phyloP scores from a whole-genome alignment of 345 rosid genomes.

The Eucalyptus erythrocorys region DNA sequence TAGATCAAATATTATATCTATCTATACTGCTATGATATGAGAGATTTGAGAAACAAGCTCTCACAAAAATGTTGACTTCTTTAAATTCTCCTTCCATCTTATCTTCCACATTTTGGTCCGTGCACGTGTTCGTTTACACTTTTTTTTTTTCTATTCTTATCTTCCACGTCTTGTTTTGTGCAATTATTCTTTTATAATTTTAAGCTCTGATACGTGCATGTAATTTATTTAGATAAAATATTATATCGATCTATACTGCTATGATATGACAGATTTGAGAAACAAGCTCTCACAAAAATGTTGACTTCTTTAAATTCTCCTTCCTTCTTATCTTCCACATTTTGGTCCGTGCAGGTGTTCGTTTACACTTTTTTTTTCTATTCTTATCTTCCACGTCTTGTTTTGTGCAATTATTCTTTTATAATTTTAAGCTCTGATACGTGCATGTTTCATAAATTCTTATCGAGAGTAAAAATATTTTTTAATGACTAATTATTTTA shows the following conservation, averaged over 20 bases:
- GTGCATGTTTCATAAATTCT: neutral
- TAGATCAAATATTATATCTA: neutral
- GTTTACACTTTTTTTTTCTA: too few species aligned
- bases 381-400: too few species aligned
- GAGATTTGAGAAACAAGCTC: neutral
- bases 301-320: too few species aligned
- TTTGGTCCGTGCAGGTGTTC: too few species aligned
- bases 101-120: neutral
- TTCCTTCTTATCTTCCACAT: too few species aligned
- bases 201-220: too few species aligned
- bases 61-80: neutral
- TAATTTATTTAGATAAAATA: too few species aligned
- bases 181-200: neutral
- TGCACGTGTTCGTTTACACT: neutral
- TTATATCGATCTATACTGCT: too few species aligned
- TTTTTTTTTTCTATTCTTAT: neutral
- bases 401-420: too few species aligned
- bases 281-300: too few species aligned
- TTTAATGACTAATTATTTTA: neutral
- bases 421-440: neutral
- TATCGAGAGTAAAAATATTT: neutral
- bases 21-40: neutral
- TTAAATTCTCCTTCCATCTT: neutral
- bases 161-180: neutral
- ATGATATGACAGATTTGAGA: too few species aligned